phyloP scores from a whole-genome alignment of 768 basidiomycete species.

The Lentinula lateritia region DNA sequence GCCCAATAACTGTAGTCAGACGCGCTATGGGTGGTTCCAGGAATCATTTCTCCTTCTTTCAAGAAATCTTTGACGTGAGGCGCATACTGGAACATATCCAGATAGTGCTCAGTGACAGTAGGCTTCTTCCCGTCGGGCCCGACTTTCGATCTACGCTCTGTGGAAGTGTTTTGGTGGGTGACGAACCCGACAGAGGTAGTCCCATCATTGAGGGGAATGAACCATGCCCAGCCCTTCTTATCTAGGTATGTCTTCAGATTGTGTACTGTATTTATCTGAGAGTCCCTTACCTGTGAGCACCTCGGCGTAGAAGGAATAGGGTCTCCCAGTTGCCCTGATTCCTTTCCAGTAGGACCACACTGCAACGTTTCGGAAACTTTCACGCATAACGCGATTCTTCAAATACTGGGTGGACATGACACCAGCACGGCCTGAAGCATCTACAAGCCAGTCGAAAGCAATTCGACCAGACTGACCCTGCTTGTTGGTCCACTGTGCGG shows the following conservation, averaged over 20 bases:
- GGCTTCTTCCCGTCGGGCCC: slow-evolving; percentile 19
- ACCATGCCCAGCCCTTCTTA: slow-evolving; percentile 71
- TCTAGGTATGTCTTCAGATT: slow-evolving; percentile 28
- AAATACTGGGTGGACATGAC: slow-evolving; percentile 65
- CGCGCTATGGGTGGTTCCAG: slow-evolving; percentile 45
- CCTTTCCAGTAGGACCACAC: slow-evolving; percentile 75
- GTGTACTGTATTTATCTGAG: slow-evolving; percentile 30
- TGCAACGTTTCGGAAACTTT: slow-evolving; percentile 66
- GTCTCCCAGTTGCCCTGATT: slow-evolving; percentile 39
- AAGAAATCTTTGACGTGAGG: slow-evolving; percentile 28
- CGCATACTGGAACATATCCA: slow-evolving; percentile 32
- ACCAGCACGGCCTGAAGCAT: slow-evolving; percentile 69
- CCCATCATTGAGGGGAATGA: slow-evolving; percentile 62
- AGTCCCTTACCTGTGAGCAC: slow-evolving; percentile 49
- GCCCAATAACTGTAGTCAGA: slow-evolving; percentile 68
- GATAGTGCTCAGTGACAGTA: slow-evolving; percentile 17
- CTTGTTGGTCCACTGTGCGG: slow-evolving; percentile 38
- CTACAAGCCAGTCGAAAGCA: slow-evolving; percentile 63
- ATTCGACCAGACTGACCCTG: slow-evolving; percentile 34
- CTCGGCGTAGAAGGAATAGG: slow-evolving; percentile 32
- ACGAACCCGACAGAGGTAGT: slow-evolving; percentile 62
- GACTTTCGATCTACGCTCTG: slow-evolving; percentile 23
- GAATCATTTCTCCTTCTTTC: slow-evolving; percentile 25
- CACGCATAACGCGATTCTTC: slow-evolving; percentile 64
- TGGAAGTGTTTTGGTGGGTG: slow-evolving; percentile 47